A percentile compares a stretch with the other conserved stretches of the same genome.
These are phyloP conservation scores for Myxozyma geophila DNA, from an alignment of 805 yeast species.

Conservation along the genomic window DNA sequence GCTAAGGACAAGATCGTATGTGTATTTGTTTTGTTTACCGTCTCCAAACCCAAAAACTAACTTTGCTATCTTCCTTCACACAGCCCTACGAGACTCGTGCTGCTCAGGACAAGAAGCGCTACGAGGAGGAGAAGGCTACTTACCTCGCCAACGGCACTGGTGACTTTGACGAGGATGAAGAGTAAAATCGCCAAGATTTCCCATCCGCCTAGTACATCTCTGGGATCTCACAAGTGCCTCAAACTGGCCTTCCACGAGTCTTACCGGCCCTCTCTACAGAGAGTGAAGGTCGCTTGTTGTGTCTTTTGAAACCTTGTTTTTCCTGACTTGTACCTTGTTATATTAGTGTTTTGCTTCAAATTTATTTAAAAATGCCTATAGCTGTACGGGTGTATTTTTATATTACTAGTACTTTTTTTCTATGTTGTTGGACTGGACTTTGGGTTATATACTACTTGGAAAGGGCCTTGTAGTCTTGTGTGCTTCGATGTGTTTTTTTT, in stretches of 20 bases:
- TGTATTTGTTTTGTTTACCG: not conserved
- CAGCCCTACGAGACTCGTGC: conserved; percentile 91
- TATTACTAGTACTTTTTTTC: conserved; percentile 20
- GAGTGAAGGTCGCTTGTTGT: not conserved
- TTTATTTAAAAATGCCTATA: conserved; percentile 6
- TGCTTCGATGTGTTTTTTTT: conserved; percentile 23
- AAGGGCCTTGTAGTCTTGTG: conserved; percentile 6
- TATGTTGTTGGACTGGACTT: conserved; percentile 15
- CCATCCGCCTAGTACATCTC: too few species aligned
- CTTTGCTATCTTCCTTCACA: not conserved
- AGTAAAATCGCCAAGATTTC: conserved; percentile 15
- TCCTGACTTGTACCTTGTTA: conserved; percentile 4
- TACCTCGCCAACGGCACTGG: conserved; percentile 58
- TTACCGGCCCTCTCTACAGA: too few species aligned
- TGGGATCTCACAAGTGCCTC: too few species aligned
- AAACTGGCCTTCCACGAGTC: too few species aligned
- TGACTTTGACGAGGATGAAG: conserved; percentile 42
- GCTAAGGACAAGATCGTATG: conserved; percentile 67
- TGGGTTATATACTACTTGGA: conserved; percentile 7
- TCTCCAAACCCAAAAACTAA: not conserved
- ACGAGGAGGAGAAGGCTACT: conserved; percentile 93
- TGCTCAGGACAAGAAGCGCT: conserved; percentile 94
- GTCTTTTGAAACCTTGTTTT: not conserved
- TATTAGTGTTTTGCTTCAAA: not conserved
- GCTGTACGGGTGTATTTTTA: conserved; percentile 23